phyloP scores from a whole-genome alignment of 1,284 basidiomycete genomes.

The Golubevia sp. region DNA sequence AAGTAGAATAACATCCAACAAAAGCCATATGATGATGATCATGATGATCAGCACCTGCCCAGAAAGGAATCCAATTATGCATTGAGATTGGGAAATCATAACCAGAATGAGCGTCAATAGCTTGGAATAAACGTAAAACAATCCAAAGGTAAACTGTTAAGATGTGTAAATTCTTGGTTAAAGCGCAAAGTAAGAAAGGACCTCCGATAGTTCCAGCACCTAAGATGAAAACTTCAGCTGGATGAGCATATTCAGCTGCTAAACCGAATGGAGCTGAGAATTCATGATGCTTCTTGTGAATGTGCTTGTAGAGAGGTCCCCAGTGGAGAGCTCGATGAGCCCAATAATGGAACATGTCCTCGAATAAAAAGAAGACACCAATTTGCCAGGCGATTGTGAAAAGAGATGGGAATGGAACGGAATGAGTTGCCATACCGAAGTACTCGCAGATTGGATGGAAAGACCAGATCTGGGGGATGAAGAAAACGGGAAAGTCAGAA shows the following conservation, averaged over 20 bases:
- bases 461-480: slow-evolving; percentile 77
- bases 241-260: slow-evolving; percentile 83
- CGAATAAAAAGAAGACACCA: slow-evolving; percentile 90
- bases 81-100: slow-evolving; percentile 87
- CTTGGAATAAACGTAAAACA: slow-evolving; percentile 90
- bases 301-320: slow-evolving; percentile 90
- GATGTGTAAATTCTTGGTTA: slow-evolving; percentile 71
- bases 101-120: slow-evolving; percentile 94
- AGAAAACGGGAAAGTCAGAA: neutral
- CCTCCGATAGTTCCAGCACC: slow-evolving; percentile 67
- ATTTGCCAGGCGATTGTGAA: slow-evolving; percentile 71
- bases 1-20: slow-evolving; percentile 50
- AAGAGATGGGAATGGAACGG: slow-evolving; percentile 80
- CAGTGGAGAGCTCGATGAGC: slow-evolving; percentile 90
- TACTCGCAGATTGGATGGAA: slow-evolving; percentile 92
- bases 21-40: slow-evolving; percentile 64
- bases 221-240: slow-evolving; percentile 63
- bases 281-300: slow-evolving; percentile 93
- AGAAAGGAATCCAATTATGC: slow-evolving; percentile 90
- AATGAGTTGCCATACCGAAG: slow-evolving; percentile 88
- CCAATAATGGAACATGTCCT: slow-evolving; percentile 82
- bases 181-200: slow-evolving; percentile 81
- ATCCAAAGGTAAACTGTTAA: slow-evolving; percentile 94
- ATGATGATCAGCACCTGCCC: slow-evolving; percentile 98
- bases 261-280: slow-evolving; percentile 96